A percentile compares a stretch with the other conserved stretches of the same genome.
phyloP scores from a whole-genome alignment of 2,329 filamentous ascomycete species.

The Eurotiales sp. region DNA sequence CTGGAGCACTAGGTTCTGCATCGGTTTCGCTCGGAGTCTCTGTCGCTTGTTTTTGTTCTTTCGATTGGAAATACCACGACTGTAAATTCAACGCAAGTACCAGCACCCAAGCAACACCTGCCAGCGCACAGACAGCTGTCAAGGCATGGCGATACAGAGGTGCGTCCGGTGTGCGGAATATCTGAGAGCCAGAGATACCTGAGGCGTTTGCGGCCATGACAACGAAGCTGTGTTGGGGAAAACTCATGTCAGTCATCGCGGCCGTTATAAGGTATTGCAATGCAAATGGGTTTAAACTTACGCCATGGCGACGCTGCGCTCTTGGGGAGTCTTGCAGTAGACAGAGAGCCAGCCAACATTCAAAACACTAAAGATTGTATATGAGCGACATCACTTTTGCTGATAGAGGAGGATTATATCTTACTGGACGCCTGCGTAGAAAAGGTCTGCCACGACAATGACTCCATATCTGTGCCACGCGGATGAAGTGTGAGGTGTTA shows the following conservation, averaged over 20 bases:
- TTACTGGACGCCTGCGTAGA: slow-evolving; percentile 36
- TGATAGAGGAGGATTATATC: background rate
- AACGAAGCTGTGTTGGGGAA: slow-evolving; percentile 32
- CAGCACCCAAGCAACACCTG: slow-evolving; percentile 8
- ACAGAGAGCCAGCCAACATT: slow-evolving; percentile 61
- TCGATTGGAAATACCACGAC: slow-evolving; percentile 2
- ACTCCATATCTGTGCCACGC: slow-evolving; percentile 29
- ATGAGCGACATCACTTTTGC: background rate
- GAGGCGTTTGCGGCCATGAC: slow-evolving; percentile 57
- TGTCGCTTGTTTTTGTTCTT: background rate
- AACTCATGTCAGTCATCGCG: background rate
- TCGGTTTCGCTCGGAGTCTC: background rate
- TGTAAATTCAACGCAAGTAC: slow-evolving; percentile 9
- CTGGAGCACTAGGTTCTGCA: too few relatives aligned
- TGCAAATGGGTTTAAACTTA: slow-evolving; percentile 24
- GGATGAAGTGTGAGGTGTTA: slow-evolving; percentile 14
- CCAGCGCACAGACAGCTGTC: slow-evolving; percentile 9
- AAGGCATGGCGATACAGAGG: slow-evolving; percentile 13
- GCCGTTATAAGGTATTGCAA: background rate
- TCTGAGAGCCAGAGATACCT: slow-evolving; percentile 13
- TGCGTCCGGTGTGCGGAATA: slow-evolving; percentile 14
- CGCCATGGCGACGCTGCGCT: slow-evolving; percentile 59
- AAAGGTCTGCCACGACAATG: slow-evolving; percentile 26
- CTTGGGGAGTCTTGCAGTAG: slow-evolving; percentile 53
- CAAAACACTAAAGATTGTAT: slow-evolving; percentile 30